A percentile compares a stretch with the other conserved stretches of the same genome.
Conservation (phyloP, 176 grass and related monocot genomes). For the Phoenix roebelenii region DNA sequence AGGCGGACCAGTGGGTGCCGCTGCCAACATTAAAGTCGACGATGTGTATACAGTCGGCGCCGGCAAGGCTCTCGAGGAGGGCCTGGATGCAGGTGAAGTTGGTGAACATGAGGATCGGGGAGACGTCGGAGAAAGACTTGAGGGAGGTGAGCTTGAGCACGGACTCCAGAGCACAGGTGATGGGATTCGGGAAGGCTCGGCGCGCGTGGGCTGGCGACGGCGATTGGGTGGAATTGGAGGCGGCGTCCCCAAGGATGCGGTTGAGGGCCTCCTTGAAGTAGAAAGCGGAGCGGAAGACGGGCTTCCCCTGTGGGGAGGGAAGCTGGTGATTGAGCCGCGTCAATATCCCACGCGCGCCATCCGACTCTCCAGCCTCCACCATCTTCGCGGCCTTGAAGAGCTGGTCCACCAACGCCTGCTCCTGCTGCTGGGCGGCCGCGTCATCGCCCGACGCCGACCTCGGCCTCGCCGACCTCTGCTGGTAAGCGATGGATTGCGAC, state of each 20-base stretch:
- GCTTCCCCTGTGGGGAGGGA: slow-evolving; percentile 65
- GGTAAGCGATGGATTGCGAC: not conserved
- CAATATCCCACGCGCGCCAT: slow-evolving; percentile 94
- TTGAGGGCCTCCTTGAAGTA: slow-evolving; percentile 92
- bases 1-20: slow-evolving; percentile 81
- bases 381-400: slow-evolving; percentile 68
- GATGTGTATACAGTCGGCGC: slow-evolving; percentile 53
- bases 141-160: slow-evolving; percentile 59
- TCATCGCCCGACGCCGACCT: slow-evolving; percentile 16
- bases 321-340: slow-evolving; percentile 99
- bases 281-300: slow-evolving; percentile 81
- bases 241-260: slow-evolving; percentile 37
- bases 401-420: slow-evolving; percentile 30
- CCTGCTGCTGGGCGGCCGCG: slow-evolving; percentile 25
- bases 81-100: slow-evolving; percentile 78
- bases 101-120: slow-evolving; percentile 64
- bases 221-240: not conserved
- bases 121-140: slow-evolving; percentile 70
- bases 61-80: slow-evolving; percentile 55
- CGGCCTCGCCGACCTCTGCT: slow-evolving; percentile 4
- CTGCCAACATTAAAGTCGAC: slow-evolving; percentile 76
- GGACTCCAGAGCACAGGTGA: slow-evolving; percentile 29
- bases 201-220: not conserved
- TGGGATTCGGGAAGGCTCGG: no score
- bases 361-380: slow-evolving; percentile 55